Base-by-base conservation (phyloP, 306 rosid genomes). In the Acacia confusa region DNA sequence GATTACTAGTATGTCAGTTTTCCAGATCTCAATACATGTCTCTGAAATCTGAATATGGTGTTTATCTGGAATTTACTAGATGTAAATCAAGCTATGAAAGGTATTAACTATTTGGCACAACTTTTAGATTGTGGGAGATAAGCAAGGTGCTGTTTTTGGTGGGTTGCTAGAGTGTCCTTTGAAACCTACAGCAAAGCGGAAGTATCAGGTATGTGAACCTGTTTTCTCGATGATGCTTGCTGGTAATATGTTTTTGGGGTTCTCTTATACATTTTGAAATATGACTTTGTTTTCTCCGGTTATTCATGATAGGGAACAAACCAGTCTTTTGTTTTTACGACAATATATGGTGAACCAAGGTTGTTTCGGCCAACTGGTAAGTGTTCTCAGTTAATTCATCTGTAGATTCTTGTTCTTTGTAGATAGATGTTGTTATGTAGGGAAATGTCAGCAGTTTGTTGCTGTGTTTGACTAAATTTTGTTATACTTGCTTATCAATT, bases 301-400 rank as follows among this genome's bases (percentile, higher is more conserved):
- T 57, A 55, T n/a, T 20, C 27, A 20, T 55, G 27, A 71, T 55
- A 96, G 99, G 99, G 99, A 77, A 92, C 99, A 45, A 86, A 82
- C 80, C 94, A 92, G 83, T 73, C 97, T 63, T 96, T 96, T 85
- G 99, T 96, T 48, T 96, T 96, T 76, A 93, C 99, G 2, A 96
- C 99, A 48, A 72, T 88, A 84, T 91, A 94, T 86, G 99, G 98
- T n/a, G 80, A 84, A 57, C 99, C 99, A 72, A 96, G 97, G 89
- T 87, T 96, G 74, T 96, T 96, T 86, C 93, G 92, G 81, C 92
- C 99, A 65, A 96, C 98, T n/a, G 99, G 99, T 96, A 84, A 88
- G 92, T 76, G 53, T 68, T 76, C 79, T 81, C 13, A 77, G 69
- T 4, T 27, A 36, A 36, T 74, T 82, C 28, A 38, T 77, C 10